Percentiles rank a stretch among this genome's conserved stretches.
phyloP scores from a whole-genome alignment of 768 basidiomycete species.

The Kockovaella imperatae region DNA sequence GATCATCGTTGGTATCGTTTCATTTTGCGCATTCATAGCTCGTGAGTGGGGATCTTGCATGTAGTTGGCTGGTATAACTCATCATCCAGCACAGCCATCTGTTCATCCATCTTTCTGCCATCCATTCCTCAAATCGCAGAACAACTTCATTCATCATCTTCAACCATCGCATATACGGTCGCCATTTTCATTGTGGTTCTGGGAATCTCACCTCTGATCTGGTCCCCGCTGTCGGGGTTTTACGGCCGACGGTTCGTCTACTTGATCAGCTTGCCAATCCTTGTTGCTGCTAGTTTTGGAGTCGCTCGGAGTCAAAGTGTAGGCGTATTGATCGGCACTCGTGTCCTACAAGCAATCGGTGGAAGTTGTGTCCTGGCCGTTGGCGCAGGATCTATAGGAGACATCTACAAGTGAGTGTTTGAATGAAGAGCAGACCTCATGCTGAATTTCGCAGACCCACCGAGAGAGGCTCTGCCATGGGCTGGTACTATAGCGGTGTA shows the following conservation, averaged over 20 bases:
- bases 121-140: slow-evolving; percentile 64
- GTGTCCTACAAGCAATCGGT: slow-evolving; percentile 62
- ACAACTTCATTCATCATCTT: slow-evolving; percentile 56
- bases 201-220: slow-evolving; percentile 51
- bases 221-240: slow-evolving; percentile 53
- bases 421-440: background rate
- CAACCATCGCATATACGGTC: slow-evolving; percentile 57
- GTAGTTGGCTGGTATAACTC: slow-evolving; percentile 1
- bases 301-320: slow-evolving; percentile 51
- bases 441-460: slow-evolving; percentile 19
- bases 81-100: slow-evolving; percentile 52
- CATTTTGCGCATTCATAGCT: slow-evolving; percentile 58
- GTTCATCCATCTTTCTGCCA: slow-evolving; percentile 62
- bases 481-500: slow-evolving; percentile 32
- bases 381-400: slow-evolving; percentile 52
- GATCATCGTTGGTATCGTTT: slow-evolving; percentile 55
- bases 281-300: slow-evolving; percentile 56
- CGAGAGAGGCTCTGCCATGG: slow-evolving; percentile 37
- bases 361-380: slow-evolving; percentile 49
- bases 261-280: slow-evolving; percentile 55
- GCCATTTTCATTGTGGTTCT: slow-evolving; percentile 52
- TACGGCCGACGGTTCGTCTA: slow-evolving; percentile 63
- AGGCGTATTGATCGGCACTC: slow-evolving; percentile 53
- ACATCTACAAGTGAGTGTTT: slow-evolving; percentile 29
- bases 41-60: slow-evolving; percentile 47